These are phyloP conservation scores for Lepidium africanum DNA, from an alignment of 345 rosid genomes.

Conservation along the genomic window DNA sequence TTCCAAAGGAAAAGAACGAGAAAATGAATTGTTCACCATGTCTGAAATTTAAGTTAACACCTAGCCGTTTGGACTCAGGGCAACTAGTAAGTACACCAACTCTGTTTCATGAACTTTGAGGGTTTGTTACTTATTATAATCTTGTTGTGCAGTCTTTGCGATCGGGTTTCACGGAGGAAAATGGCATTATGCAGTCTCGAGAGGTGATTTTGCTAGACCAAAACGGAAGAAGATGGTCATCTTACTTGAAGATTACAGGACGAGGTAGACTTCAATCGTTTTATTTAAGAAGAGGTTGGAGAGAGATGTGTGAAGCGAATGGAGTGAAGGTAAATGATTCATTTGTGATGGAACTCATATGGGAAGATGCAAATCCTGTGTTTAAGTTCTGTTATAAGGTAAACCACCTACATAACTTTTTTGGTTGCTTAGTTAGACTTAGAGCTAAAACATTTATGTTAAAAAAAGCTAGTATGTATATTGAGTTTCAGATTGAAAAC, in stretches of 20 bases:
- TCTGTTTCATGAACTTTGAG: background rate
- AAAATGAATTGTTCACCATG: background rate
- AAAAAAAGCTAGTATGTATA: background rate
- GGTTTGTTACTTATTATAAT: background rate
- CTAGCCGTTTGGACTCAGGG: constrained; percentile 3
- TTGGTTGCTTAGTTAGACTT: background rate
- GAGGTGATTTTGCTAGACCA: constrained; percentile 10
- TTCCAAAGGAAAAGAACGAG: constrained; percentile 2
- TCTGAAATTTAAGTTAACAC: background rate
- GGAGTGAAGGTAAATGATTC: constrained; percentile 17
- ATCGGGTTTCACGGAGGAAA: background rate
- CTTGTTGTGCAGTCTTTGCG: constrained; percentile 23
- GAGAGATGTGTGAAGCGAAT: constrained; percentile 25
- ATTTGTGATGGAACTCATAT: constrained; percentile 2
- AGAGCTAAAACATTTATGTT: background rate
- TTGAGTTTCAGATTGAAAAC: background rate
- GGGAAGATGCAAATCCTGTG: constrained; percentile 7
- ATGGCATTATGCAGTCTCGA: constrained; percentile 1
- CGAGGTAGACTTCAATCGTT: background rate
- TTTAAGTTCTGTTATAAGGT: constrained; percentile 24
- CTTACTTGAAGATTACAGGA: constrained; percentile 10
- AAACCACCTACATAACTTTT: background rate
- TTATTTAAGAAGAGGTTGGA: constrained; percentile 27
- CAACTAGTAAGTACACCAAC: constrained; percentile 20
- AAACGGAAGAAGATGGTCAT: constrained; percentile 22